Base-by-base conservation (phyloP, 106 monocot genomes). In the Vanilla planifolia region DNA sequence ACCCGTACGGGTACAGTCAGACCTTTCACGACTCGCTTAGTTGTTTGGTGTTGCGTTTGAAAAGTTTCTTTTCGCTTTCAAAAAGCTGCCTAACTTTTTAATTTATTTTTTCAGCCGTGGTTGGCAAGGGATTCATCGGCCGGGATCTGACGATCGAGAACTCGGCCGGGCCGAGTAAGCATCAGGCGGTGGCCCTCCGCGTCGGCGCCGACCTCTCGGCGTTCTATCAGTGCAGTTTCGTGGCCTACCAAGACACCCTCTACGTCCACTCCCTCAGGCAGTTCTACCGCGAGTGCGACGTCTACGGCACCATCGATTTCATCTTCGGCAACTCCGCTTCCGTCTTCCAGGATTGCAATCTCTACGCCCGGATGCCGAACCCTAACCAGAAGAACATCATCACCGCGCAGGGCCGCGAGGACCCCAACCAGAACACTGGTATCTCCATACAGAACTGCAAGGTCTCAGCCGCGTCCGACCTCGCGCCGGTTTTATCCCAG, bases 371-470 rank as follows among this genome's bases (percentile, higher is more conserved):
- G n/a, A 68, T 60, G 44, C 79, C 79, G 2, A 33, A 57, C 46
- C 62, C 61, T 1, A 65, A 69, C 8, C 79, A 73, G 69, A 69
- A 73, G 73, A 79, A 79, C 79, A 52, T 73, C 11, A 68, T 69
- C 59, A 79, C 79, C 4, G 79, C 79, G 15, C 79, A 79, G 47
- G 79, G 73, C 2, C 55, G 79, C 1, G 19, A 63, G 25, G 79
- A 79, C 28, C 73, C 79, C n/a, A 79, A 79, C 51, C 61, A 79
- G 73, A 79, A 79, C 73, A 79, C 78, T 10, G 78, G 78, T 2
- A 79, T 79, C 5, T 79, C 73, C 48, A 68, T 73, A 45, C 68
- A 73, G 46, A 52, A 60, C 68, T 69, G 73, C 51, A 73, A 68
- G 57, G 40, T 79, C 16, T 59, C 79, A 9, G 79, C 79, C 25